Evolutionary conservation across 345 rosid species (phyloP).

Genomic region (Clausena lansium): DNA sequence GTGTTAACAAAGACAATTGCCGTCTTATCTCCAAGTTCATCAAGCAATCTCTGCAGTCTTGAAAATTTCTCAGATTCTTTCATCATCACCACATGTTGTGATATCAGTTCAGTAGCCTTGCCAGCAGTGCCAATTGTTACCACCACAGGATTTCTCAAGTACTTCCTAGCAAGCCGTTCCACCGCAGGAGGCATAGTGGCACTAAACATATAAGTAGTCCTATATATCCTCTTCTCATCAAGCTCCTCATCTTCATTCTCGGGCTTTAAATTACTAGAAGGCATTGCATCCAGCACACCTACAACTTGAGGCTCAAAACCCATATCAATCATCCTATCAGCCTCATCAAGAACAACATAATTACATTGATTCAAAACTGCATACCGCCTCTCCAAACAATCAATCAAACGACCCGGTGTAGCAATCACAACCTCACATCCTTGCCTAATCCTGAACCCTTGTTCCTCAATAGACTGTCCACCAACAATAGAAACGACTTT

Average conservation of each 20-base stretch:
- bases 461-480: constrained; percentile 93
- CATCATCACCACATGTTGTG: constrained; percentile 86
- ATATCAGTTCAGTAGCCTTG: constrained; percentile 81
- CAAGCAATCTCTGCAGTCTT: constrained; percentile 72
- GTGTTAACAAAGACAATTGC: constrained; percentile 94
- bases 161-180: constrained; percentile 92
- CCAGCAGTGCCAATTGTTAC: constrained; percentile 98
- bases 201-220: constrained; percentile 97
- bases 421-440: constrained; percentile 98
- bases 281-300: constrained; percentile 92
- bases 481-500: constrained; percentile 93
- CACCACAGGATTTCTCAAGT: constrained; percentile 93
- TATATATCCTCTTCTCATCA: constrained; percentile 83
- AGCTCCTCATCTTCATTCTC: constrained; percentile 98
- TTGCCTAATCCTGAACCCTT: constrained; percentile 81
- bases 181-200: constrained; percentile 98
- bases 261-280: constrained; percentile 87
- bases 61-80: constrained; percentile 78
- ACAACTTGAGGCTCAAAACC: constrained; percentile 93
- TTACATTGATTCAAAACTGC: constrained; percentile 90
- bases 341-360: constrained; percentile 97
- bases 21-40: constrained; percentile 80
- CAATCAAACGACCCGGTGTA: constrained; percentile 86
- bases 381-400: constrained; percentile 90
- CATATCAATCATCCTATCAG: constrained; percentile 98